phyloP scores from a whole-genome alignment of 1,284 basidiomycete species.

The Vanrija humicola region DNA sequence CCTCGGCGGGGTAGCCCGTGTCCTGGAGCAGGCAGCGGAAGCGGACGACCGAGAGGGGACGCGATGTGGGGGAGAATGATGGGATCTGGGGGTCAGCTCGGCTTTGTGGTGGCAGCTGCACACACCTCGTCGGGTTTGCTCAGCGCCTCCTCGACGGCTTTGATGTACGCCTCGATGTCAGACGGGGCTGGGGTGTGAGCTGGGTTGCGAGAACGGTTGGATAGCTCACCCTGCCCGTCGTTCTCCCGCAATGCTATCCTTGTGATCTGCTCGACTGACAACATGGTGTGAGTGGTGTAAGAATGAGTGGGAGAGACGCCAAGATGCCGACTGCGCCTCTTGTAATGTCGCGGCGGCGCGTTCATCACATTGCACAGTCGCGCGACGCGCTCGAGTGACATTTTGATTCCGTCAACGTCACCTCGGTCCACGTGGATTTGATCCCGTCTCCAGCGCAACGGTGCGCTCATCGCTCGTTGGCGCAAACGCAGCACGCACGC shows the following conservation, averaged over 20 bases:
- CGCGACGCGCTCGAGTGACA: too few species aligned
- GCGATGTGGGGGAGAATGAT: constrained; percentile 16
- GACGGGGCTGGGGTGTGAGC: not conserved
- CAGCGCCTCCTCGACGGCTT: constrained; percentile 10
- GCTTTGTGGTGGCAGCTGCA: not conserved
- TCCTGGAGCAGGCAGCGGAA: constrained; percentile 48
- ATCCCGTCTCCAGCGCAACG: constrained; percentile 2
- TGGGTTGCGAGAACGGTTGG: not conserved
- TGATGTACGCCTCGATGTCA: constrained; percentile 5
- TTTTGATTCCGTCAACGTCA: too few species aligned
- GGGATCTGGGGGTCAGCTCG: constrained; percentile 24
- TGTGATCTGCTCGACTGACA: constrained; percentile 28
- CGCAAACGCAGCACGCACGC: not conserved
- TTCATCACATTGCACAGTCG: not conserved
- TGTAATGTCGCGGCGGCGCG: too few species aligned
- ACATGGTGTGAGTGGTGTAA: constrained; percentile 16
- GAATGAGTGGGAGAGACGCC: not conserved
- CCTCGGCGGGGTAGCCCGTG: constrained; percentile 47
- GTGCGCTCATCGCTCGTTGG: not conserved
- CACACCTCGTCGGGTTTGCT: constrained; percentile 12
- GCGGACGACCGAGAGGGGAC: constrained; percentile 34
- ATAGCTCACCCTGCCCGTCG: constrained; percentile 17
- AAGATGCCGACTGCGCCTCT: not conserved
- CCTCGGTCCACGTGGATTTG: constrained; percentile 1
- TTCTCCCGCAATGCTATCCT: constrained; percentile 36